A percentile compares a stretch with the other conserved stretches of the same genome.
Evolutionary conservation across 129 eudicot species (phyloP).

Genomic region (Apium graveolens): DNA sequence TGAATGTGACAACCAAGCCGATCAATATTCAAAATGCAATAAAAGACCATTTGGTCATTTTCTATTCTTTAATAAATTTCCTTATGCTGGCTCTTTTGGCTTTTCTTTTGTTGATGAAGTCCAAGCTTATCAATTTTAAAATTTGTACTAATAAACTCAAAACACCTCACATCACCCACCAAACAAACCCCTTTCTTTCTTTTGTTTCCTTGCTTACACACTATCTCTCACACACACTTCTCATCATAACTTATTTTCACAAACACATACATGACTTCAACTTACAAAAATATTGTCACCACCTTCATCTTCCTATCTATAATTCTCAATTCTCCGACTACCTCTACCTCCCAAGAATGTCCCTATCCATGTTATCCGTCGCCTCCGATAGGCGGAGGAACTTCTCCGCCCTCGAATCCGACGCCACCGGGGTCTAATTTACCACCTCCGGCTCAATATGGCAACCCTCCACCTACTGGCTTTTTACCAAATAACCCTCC

Average conservation of each 20-base stretch:
- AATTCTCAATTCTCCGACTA: constrained; percentile 17
- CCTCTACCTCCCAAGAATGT: constrained; percentile 29
- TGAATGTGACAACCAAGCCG: neutral
- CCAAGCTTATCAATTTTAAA: neutral
- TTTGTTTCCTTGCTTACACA: constrained; percentile 4
- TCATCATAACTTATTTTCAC: neutral
- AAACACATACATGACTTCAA: neutral
- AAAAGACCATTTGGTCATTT: neutral
- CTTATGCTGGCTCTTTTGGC: constrained; percentile 2
- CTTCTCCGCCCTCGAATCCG: neutral
- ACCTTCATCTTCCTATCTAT: neutral
- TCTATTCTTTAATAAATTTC: neutral
- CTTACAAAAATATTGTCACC: neutral
- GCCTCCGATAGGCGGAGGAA: neutral
- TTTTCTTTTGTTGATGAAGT: neutral
- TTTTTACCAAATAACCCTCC: constrained; percentile 4
- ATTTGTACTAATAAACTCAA: neutral
- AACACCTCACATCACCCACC: neutral
- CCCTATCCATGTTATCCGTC: constrained; percentile 40
- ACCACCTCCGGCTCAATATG: neutral
- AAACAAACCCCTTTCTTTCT: neutral
- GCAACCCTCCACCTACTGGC: neutral
- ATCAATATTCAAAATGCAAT: neutral
- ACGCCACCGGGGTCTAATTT: neutral
- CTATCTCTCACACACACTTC: neutral